Percentiles rank a stretch among this genome's conserved stretches.
Evolutionary conservation across 179 eudicot genomes (phyloP).

Genomic region (Silene coronaria): DNA sequence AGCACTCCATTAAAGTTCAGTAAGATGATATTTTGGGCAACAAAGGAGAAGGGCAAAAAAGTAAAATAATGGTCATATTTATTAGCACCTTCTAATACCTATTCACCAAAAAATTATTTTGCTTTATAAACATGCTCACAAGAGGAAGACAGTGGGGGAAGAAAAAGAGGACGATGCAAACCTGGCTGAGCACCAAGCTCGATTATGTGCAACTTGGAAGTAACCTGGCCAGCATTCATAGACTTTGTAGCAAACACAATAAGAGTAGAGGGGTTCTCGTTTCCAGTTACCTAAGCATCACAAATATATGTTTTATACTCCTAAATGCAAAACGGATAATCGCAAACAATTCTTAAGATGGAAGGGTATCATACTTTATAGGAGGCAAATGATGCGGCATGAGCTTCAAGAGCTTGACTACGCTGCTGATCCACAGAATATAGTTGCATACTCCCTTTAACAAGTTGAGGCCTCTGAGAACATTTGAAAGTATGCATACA

Average conservation of each 20-base stretch:
- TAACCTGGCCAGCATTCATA: constrained; percentile 70
- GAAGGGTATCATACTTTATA: constrained; percentile 42
- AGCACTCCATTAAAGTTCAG: too few species aligned
- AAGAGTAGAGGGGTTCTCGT: constrained; percentile 72
- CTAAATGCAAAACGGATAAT: not conserved
- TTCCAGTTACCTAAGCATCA: constrained; percentile 73
- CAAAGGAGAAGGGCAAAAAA: not conserved
- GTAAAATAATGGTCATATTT: not conserved
- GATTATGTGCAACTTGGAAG: constrained; percentile 78
- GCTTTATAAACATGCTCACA: not conserved
- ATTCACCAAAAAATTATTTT: not conserved
- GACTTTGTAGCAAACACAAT: constrained; percentile 88
- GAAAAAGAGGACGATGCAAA: constrained; percentile 10
- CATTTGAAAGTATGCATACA: not conserved
- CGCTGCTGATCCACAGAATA: constrained; percentile 93
- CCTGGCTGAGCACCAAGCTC: constrained; percentile 98
- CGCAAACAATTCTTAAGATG: not conserved
- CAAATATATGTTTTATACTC: not conserved
- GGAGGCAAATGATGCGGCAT: constrained; percentile 89
- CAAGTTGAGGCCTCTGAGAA: constrained; percentile 82
- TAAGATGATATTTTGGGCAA: not conserved
- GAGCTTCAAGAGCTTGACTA: constrained; percentile 97
- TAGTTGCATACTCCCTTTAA: constrained; percentile 89
- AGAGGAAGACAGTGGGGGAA: not conserved
- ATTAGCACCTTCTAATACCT: not conserved